A percentile compares a stretch with the other conserved stretches of the same genome.
phyloP scores from a whole-genome alignment of 2,329 filamentous ascomycete species.

The Westerdykella sp. region DNA sequence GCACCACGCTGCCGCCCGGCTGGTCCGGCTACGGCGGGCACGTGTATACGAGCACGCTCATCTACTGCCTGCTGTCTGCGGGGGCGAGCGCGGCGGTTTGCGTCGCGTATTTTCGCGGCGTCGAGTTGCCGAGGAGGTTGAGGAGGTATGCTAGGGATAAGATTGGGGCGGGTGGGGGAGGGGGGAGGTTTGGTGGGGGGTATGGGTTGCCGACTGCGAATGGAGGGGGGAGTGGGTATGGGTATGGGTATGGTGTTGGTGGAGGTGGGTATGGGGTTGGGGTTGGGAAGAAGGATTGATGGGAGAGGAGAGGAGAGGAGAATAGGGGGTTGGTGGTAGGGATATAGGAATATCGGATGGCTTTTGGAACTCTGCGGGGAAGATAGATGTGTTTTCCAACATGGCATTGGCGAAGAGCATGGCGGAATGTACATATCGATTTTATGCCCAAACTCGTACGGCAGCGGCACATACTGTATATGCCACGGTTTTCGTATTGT shows the following conservation, averaged over 20 bases:
- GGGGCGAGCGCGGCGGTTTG: constrained; percentile 46
- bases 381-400: not conserved
- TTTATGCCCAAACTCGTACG: not conserved
- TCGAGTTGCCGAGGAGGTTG: constrained; percentile 46
- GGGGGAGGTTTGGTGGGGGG: constrained; percentile 34
- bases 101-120: constrained; percentile 50
- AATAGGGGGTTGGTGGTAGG: not conserved
- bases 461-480: not conserved
- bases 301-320: not conserved
- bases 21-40: constrained; percentile 49
- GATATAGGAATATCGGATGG: not conserved
- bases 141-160: constrained; percentile 54
- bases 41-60: constrained; percentile 44
- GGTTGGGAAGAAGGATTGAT: constrained; percentile 41
- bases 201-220: constrained; percentile 24
- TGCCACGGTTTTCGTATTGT: not conserved
- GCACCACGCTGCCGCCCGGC: constrained; percentile 57
- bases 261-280: constrained; percentile 43
- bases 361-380: not conserved
- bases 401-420: not conserved
- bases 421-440: not conserved
- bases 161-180: constrained; percentile 28
- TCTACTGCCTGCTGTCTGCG: constrained; percentile 46
- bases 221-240: constrained; percentile 26
- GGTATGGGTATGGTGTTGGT: constrained; percentile 36